Base-by-base conservation (phyloP, 805 yeast genomes). In the Starmerella vitae region DNA sequence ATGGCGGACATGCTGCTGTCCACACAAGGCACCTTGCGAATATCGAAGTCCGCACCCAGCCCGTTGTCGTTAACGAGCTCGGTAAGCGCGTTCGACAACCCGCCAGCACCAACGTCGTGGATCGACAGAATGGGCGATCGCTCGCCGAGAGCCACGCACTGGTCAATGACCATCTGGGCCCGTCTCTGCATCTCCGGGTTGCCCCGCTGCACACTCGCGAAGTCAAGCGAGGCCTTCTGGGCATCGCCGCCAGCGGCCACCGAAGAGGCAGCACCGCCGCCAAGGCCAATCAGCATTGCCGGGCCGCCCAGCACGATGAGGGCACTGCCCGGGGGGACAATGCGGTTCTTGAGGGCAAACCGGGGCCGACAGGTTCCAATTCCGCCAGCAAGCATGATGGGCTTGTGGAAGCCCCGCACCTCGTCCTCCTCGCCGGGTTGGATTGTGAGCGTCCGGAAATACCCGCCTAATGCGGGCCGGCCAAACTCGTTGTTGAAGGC, bases 41-140 rank as follows among this genome's bases (percentile, higher is more conserved):
- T 70, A 61, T 91, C 95, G 48, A 91, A 91, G 48, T 60, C 69
- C 21, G 95, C 99, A 59, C 99, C 99, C 46, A 91, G 70, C 49
- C 81, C 91, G 59, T 91, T 91, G 60, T 91, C 99, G 57, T 91
- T 96, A 20, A 91, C 98, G 49, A 91, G 70, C 64, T 91, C 99
- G 8, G 99, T 96, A 51, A 91, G 67, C 7, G 98, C 99, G 55
- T 91, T 91, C 17, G 96, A 85, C 49, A 91, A 67, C 36, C 99
- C 99, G 61, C 99, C 99, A 35, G 99, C 99, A 62, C 99, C 99
- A 33, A 91, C 98, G 63, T 91, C 99, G 60, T 91, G 99, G 52
- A 91, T 81, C 28, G 93, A 85, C 62, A 86, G 91, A 48, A 91
- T 82, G 37, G 97, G 97, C 54, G 71, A 74, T 24, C 50, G 48